Evolutionary conservation across 2,329 filamentous ascomycete species (phyloP).

Genomic region (Pezicula rhizophila): DNA sequence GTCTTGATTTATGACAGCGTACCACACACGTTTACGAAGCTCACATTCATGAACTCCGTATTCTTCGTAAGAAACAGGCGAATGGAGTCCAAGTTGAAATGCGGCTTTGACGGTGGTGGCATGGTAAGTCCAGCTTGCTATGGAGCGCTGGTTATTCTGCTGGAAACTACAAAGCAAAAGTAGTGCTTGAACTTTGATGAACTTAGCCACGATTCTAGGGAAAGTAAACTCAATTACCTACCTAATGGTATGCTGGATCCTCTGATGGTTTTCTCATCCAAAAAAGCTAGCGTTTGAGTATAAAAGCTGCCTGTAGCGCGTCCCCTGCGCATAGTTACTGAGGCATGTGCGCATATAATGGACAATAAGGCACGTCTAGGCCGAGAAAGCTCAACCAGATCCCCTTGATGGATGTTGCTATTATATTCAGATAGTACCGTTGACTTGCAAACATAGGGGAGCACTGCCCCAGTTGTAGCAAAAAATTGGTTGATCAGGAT

Average conservation of each 20-base stretch:
- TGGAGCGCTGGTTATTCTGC: constrained; percentile 30
- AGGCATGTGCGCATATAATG: constrained; percentile 25
- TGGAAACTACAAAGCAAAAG: constrained; percentile 28
- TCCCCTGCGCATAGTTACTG: constrained; percentile 15
- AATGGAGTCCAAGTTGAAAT: constrained; percentile 30
- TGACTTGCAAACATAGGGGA: neutral
- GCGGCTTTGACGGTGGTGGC: constrained; percentile 26
- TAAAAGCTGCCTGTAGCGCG: constrained; percentile 23
- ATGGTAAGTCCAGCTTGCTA: constrained; percentile 28
- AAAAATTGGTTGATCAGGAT: neutral
- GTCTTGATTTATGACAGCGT: constrained; percentile 27
- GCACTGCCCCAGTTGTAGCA: neutral
- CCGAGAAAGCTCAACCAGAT: neutral
- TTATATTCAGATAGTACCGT: neutral
- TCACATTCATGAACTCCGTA: constrained; percentile 19
- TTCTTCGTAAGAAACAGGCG: constrained; percentile 22
- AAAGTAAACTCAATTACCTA: neutral
- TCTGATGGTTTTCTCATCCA: constrained; percentile 22
- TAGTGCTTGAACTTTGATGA: constrained; percentile 24
- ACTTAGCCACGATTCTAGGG: neutral
- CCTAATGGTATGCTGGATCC: constrained; percentile 8
- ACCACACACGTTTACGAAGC: constrained; percentile 26
- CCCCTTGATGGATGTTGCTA: neutral
- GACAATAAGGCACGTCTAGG: constrained; percentile 18
- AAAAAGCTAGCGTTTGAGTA: constrained; percentile 17